Evolutionary conservation across 176 grass and related monocot genomes (phyloP), one percentile per base, ranked within the genome.

Genomic region (Oryza meridionalis): DNA sequence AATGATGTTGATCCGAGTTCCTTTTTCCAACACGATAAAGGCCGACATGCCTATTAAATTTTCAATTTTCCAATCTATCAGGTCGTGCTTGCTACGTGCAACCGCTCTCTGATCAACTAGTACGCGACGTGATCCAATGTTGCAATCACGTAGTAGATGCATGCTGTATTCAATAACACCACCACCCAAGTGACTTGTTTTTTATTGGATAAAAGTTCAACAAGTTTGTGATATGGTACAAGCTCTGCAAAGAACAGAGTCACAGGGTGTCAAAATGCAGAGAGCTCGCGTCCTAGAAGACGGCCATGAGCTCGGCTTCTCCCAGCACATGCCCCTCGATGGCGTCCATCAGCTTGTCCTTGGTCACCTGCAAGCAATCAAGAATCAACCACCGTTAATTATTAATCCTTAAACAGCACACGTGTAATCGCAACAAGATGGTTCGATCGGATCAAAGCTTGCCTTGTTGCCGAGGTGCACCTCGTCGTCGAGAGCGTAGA

Each of bases 401-500:
- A 13, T 15, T 26, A 53, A 14, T 29, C 6, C 49, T 21, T 59
- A 21, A 43, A 38, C 37, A 38, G 1, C 37, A 38, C 37, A 38
- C n/a, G n/a, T 6, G 37, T 7, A 38, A 38, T 38, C 37, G 37
- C 37, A 7, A 38, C 37, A 38, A 43, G 42, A 43, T 43, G 42
- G 9, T 43, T 43, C 9, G 42, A 43, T 43, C 42, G 7, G 38
- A 10, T 43, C 9, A 10, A 43, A 10, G 10, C 42, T 43, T 10
- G 72, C 96, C 91, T 94, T 99, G 77, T 92, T 95, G 63, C 96
- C 91, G 2, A 96, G 87, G 71, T 50, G 91, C 53, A 90, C 7
- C 74, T 73, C 69, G 80, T 96, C 87, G 64, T 99, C 96, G 77
- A 99, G 93, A 2, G 96, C 91, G 45, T 92, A 94, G 49, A 98